These are phyloP conservation scores for Handroanthus guayacan DNA, from an alignment of 257 asterid genomes.

Conservation along the genomic window DNA sequence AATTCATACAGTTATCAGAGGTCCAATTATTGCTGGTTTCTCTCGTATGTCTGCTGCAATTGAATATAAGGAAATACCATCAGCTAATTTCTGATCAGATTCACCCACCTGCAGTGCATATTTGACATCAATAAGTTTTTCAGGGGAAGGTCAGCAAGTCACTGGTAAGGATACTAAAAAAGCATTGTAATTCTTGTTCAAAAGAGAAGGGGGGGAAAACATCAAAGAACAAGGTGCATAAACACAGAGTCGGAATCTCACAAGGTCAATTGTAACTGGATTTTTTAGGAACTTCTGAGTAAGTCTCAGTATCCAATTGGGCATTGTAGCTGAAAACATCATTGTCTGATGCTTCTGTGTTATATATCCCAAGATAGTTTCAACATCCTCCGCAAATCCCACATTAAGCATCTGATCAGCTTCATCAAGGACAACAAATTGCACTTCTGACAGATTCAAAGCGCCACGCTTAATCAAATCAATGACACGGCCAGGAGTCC, in stretches of 20 bases:
- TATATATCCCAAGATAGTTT: conserved; percentile 75
- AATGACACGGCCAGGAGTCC: conserved; percentile 94
- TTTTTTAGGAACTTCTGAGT: conserved; percentile 79
- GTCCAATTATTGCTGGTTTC: conserved; percentile 80
- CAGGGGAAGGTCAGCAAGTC: conserved; percentile 9
- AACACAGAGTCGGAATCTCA: conserved; percentile 47
- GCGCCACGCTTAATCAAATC: conserved; percentile 92
- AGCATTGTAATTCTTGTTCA: conserved; percentile 12
- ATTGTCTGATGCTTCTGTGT: conserved; percentile 86
- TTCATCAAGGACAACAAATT: conserved; percentile 91
- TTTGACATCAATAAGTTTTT: conserved; percentile 25
- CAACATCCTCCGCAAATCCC: conserved; percentile 97
- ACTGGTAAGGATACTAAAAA: conserved; percentile 3
- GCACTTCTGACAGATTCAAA: conserved; percentile 68
- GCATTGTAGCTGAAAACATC: conserved; percentile 99
- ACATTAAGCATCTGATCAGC: conserved; percentile 99
- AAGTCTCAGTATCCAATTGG: conserved; percentile 83
- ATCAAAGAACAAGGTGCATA: background rate
- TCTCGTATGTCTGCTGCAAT: conserved; percentile 66
- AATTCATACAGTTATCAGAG: conserved; percentile 70
- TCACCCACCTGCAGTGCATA: conserved; percentile 84
- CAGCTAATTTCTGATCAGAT: conserved; percentile 87
- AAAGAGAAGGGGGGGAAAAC: background rate
- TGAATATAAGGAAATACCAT: conserved; percentile 79
- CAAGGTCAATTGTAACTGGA: conserved; percentile 88